Conservation (phyloP, 225 moss, liverwort and hornwort species). For the Anthoceros angustus region DNA sequence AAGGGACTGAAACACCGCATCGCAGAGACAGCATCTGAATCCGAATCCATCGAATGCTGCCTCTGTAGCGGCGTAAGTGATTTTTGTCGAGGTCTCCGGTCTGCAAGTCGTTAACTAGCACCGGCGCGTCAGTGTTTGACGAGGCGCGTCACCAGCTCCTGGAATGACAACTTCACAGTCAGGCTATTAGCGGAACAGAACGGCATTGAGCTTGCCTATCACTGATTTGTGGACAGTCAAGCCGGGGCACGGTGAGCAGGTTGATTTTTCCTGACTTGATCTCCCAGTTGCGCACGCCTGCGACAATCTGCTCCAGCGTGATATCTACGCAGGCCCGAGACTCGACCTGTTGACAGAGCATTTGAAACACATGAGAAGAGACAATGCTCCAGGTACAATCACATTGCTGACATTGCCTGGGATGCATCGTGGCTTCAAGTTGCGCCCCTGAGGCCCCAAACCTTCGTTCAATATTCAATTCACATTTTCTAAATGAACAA, state of each 20-base stretch:
- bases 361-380: background rate
- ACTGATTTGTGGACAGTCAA: background rate
- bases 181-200: background rate
- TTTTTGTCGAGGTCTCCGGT: background rate
- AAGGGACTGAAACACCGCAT: background rate
- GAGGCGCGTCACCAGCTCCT: background rate
- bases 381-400: background rate
- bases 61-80: background rate
- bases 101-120: background rate
- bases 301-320: background rate
- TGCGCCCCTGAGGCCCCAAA: background rate
- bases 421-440: background rate
- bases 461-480: too few species aligned
- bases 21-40: background rate
- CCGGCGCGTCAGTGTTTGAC: background rate
- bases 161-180: background rate
- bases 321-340: background rate
- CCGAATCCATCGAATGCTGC: background rate
- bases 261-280: background rate
- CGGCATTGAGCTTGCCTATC: background rate
- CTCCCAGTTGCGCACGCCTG: background rate
- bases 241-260: background rate
- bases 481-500: background rate
- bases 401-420: background rate
- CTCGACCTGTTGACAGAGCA: background rate